Evolutionary conservation across 2,329 filamentous ascomycete species (phyloP).

Genomic region (Karstenula rhodostoma): DNA sequence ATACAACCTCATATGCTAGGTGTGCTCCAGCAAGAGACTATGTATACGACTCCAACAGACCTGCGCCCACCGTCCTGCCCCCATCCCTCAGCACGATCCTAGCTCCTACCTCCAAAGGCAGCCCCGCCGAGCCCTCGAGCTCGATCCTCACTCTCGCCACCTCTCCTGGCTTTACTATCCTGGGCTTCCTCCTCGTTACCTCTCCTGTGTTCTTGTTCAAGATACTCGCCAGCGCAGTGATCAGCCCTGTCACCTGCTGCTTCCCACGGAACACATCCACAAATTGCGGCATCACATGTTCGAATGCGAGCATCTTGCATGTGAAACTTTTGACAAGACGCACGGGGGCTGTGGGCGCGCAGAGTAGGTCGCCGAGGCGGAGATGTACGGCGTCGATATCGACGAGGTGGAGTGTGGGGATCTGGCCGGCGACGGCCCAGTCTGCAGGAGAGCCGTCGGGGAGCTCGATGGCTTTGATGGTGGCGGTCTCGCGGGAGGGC

Average conservation of each 20-base stretch:
- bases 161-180: conserved; percentile 79
- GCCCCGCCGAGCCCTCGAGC: conserved; percentile 62
- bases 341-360: conserved; percentile 72
- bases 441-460: conserved; percentile 73
- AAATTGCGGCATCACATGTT: conserved; percentile 85
- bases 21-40: too few relatives aligned
- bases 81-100: conserved; percentile 81
- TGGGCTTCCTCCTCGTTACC: conserved; percentile 82
- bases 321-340: conserved; percentile 76
- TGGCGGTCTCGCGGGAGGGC: conserved; percentile 81
- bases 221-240: conserved; percentile 74
- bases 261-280: conserved; percentile 89
- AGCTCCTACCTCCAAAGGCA: conserved; percentile 81
- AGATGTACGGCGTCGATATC: conserved; percentile 88
- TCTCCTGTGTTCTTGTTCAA: conserved; percentile 81
- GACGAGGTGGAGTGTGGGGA: conserved; percentile 80
- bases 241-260: conserved; percentile 78
- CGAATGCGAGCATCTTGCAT: conserved; percentile 87
- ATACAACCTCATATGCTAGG: too few relatives aligned
- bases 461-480: conserved; percentile 81
- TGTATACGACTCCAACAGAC: conserved; percentile 70
- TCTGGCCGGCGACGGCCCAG: conserved; percentile 94
- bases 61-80: conserved; percentile 87
- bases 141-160: conserved; percentile 81
- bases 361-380: conserved; percentile 82